Percentiles rank a stretch among this genome's conserved stretches.
Conservation (phyloP, 2,329 filamentous ascomycete genomes). For the Neofusicoccum kwambonambiense region DNA sequence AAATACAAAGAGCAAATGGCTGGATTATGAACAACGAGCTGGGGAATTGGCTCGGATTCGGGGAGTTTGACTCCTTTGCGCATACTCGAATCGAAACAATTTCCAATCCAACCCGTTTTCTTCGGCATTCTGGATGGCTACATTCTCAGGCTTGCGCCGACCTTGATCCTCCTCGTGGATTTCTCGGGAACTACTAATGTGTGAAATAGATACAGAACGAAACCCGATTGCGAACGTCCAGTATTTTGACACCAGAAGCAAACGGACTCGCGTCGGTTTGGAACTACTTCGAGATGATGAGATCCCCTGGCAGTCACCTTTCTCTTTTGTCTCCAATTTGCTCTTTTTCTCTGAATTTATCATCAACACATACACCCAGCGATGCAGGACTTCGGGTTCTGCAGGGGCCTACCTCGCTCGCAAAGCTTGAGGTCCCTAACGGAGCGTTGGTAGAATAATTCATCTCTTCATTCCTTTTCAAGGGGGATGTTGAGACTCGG, state of each 20-base stretch:
- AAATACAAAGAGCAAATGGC: constrained; percentile 6
- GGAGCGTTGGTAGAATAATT: constrained; percentile 45
- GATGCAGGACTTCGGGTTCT: constrained; percentile 44
- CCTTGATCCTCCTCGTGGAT: not conserved
- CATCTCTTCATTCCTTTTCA: constrained; percentile 14
- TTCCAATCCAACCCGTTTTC: constrained; percentile 4
- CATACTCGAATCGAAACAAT: constrained; percentile 14
- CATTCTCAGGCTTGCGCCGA: not conserved
- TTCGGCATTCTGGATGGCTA: not conserved
- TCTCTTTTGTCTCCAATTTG: too few relatives aligned
- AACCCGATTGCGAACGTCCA: too few relatives aligned
- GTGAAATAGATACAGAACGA: too few relatives aligned
- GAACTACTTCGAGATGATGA: too few relatives aligned
- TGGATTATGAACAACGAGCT: constrained; percentile 13
- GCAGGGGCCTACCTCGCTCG: constrained; percentile 37
- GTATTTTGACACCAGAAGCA: too few relatives aligned
- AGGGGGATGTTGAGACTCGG: constrained; percentile 19
- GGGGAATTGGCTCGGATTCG: constrained; percentile 8
- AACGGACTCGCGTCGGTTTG: too few relatives aligned
- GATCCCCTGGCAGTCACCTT: too few relatives aligned
- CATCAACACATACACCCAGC: constrained; percentile 31
- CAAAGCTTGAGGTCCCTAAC: constrained; percentile 41
- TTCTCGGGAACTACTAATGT: not conserved
- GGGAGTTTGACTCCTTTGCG: constrained; percentile 11
- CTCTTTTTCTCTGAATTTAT: too few relatives aligned